Base-by-base conservation (phyloP, 345 rosid species). In the Salix purpurea region DNA sequence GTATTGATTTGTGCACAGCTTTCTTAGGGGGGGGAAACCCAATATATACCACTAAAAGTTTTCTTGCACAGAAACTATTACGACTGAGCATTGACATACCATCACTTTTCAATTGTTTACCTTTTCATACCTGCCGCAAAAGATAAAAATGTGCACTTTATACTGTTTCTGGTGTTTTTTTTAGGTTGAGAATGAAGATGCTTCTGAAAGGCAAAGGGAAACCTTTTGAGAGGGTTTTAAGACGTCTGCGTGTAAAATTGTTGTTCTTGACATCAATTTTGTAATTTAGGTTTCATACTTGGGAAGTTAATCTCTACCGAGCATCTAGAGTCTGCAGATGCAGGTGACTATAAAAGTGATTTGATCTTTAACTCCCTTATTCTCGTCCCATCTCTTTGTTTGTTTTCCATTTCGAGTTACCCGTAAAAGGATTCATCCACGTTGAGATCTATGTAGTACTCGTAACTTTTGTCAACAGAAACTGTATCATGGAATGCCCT, bases 141-240 rank as follows among this genome's bases (percentile, higher is more conserved):
- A 30, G 21, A 42, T 16, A 46, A 70, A 6, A 19, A 13, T 56
- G 36, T 44, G 3, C 67, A 39, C 50, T 70, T 39, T 2, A 54
- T 37, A 39, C 46, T 71, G 7, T 46, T n/a, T 67, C 71, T 70
- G 18, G 3, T 69, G 18, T 23, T 18, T 69, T 9, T 39, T 58
- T 69, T 86, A 89, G 92, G 91, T 92, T 44, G 95, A 89, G 78
- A 84, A 70, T 66, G 97, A 92, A 72, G 85, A 87, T 79, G 85
- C 71, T 36, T 84, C 65, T 52, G 87, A 82, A 74, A 87, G 90
- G 74, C 88, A 67, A 68, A 73, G 79, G 67, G 87, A 80, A 10
- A 69, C 58, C 50, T 74, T 82, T 21, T 85, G 86, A 84, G 76
- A 72, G 56, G 24, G 16, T 39, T 40, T 30, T 8, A 66, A 66